Percentiles rank a stretch among this genome's conserved stretches.
Evolutionary conservation across 2,329 filamentous ascomycete genomes (phyloP).

Genomic region (Podosphaera leucotricha): DNA sequence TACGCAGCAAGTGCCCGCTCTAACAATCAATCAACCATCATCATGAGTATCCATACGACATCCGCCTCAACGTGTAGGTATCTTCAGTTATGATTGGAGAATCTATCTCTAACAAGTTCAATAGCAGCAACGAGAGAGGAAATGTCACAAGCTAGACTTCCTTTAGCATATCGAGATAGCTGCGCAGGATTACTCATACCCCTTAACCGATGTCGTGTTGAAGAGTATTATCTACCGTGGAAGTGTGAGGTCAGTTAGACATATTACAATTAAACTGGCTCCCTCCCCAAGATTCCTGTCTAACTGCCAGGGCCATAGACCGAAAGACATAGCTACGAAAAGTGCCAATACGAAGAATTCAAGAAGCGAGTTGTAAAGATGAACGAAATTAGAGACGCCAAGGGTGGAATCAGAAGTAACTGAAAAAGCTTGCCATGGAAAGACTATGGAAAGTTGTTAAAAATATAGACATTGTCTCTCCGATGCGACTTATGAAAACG

Average conservation of each 20-base stretch:
- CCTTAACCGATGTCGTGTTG: conserved; percentile 78
- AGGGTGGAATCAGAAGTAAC: conserved; percentile 69
- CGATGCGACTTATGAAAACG: no score
- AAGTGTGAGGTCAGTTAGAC: conserved; percentile 62
- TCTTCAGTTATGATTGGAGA: neutral
- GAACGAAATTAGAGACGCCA: conserved; percentile 77
- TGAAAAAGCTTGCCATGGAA: conserved; percentile 18
- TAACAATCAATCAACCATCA: neutral
- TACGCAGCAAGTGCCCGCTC: no score
- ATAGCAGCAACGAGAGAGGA: conserved; percentile 64
- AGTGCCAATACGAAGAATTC: conserved; percentile 98
- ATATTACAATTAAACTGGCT: neutral
- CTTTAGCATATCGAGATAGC: conserved; percentile 78
- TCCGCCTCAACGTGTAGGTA: neutral
- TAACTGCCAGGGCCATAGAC: conserved; percentile 29
- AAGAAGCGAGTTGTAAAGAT: conserved; percentile 97
- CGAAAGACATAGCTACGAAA: conserved; percentile 94
- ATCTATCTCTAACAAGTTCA: neutral
- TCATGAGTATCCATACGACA: neutral
- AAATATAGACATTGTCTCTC: neutral
- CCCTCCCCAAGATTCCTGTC: neutral
- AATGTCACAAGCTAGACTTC: conserved; percentile 78
- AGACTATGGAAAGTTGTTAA: no score
- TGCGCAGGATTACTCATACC: conserved; percentile 90
- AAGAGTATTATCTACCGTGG: conserved; percentile 89